Evolutionary conservation across 106 monocot species (phyloP).

Genomic region (Dioscorea zingiberensis): DNA sequence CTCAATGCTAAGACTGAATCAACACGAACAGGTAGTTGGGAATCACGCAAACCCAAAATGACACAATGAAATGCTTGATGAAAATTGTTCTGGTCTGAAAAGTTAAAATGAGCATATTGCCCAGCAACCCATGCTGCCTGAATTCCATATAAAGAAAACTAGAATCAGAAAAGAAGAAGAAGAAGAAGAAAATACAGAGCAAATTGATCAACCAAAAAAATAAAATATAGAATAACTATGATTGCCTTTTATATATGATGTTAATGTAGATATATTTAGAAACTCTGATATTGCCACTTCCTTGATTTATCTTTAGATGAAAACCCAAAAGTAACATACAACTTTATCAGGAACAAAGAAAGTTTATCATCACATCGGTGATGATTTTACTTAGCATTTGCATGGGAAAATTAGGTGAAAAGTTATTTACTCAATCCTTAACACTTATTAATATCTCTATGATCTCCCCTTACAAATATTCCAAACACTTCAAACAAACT

Average conservation of each 20-base stretch:
- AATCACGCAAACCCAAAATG: slow-evolving; percentile 75
- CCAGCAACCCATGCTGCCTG: slow-evolving; percentile 99
- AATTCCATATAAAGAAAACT: background rate
- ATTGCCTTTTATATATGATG: background rate
- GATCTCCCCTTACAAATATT: too few relatives aligned
- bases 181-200: background rate
- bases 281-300: background rate
- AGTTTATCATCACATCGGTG: too few relatives aligned
- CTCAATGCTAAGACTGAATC: slow-evolving; percentile 99
- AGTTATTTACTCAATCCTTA: too few relatives aligned
- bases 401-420: too few relatives aligned
- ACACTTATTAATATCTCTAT: too few relatives aligned
- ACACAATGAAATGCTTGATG: slow-evolving; percentile 69
- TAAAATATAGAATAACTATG: background rate
- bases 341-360: too few relatives aligned
- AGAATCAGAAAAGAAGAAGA: background rate
- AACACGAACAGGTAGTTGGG: slow-evolving; percentile 96
- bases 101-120: slow-evolving; percentile 89
- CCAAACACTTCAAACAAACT: too few relatives aligned
- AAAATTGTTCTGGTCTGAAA: slow-evolving; percentile 82
- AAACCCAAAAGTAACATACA: too few relatives aligned
- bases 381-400: too few relatives aligned
- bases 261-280: background rate
- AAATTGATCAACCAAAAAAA: background rate
- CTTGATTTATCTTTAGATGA: too few relatives aligned